Base-by-base conservation (phyloP, 2,329 filamentous ascomycete species). In the Diaporthe sp. region DNA sequence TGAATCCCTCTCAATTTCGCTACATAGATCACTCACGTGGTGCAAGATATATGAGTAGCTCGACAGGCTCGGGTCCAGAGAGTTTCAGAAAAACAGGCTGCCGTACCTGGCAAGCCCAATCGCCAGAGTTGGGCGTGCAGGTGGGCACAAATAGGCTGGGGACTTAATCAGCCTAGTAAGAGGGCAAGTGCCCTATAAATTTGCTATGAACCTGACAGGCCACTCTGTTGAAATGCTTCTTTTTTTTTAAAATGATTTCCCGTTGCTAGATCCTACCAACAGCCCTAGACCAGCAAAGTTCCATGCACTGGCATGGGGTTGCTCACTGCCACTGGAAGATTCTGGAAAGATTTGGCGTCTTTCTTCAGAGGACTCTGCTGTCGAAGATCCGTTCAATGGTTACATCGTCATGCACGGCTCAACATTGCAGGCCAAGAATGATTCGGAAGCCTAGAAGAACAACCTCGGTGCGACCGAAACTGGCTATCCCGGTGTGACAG, bases 401-500 rank as follows among this genome's bases (percentile, higher is more conserved):
- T 13, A 3, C 17, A 53, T 22, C n/a, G 10, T 10, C 10, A n/a
- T 10, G n/a, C 10, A 15, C 49, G n/a, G 12, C 49, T 15, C 49
- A 28, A 53, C 4, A 19, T 44, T 6, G 42, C 15, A 44, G 42
- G 42, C 17, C 4, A 5, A 19, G 13, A 44, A 44, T 44, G 15
- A 2, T 44, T 44, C 5, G 7, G 4, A 8, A 44, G 37, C 12
- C 37, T 39, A 19, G 42, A 4, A 53, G 10, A n/a, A 25, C 4
- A 53, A 12, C 49, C n/a, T 53, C 49, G 10, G 12, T 7, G 10
- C n/a, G n/a, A 15, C 7, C 49, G n/a, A 53, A 53, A 28, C 1
- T 13, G 2, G 0, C n/a, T 25, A 15, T 25, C 5, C 4, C n/a
- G 4, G n/a, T 25, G 13, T 13, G n/a, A 2, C 1, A 53, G 12